These are phyloP conservation scores for Carnegiea gigantea DNA, from an alignment of 179 eudicot species.

Conservation along the genomic window DNA sequence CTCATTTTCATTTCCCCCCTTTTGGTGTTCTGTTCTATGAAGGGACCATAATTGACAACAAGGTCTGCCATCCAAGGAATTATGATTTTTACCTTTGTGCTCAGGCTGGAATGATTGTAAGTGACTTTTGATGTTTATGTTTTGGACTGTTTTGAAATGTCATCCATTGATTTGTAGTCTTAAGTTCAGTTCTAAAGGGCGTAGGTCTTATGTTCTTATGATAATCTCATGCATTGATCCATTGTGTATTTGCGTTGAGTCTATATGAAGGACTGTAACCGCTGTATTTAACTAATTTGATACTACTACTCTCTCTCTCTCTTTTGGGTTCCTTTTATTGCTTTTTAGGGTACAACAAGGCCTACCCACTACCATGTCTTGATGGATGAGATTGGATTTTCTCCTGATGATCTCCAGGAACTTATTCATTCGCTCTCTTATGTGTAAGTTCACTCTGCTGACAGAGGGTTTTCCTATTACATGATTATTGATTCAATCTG, in stretches of 20 bases:
- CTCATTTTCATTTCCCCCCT: too few relatives aligned
- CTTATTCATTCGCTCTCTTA: conserved; percentile 58
- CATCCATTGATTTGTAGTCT: background rate
- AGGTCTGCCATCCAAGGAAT: conserved; percentile 33
- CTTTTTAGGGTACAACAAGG: conserved; percentile 60
- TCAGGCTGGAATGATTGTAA: conserved; percentile 38
- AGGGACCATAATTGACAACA: conserved; percentile 34
- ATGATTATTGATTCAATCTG: too few relatives aligned
- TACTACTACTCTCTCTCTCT: too few relatives aligned
- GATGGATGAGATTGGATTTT: conserved; percentile 54
- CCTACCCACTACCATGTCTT: conserved; percentile 75
- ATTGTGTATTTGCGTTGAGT: too few relatives aligned
- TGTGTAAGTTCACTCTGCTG: conserved; percentile 46
- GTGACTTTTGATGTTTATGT: background rate
- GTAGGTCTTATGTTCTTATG: too few relatives aligned
- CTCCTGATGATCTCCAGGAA: conserved; percentile 61
- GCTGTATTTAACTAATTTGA: too few relatives aligned
- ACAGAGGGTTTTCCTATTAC: background rate
- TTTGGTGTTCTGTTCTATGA: background rate
- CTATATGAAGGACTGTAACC: too few relatives aligned
- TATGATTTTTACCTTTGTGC: conserved; percentile 35
- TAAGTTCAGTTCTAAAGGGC: too few relatives aligned
- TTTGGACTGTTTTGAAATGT: too few relatives aligned
- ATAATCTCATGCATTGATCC: too few relatives aligned
- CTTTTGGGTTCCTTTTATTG: background rate